phyloP scores from a whole-genome alignment of 1,284 basidiomycete genomes.

The Papiliotrema terrestris region DNA sequence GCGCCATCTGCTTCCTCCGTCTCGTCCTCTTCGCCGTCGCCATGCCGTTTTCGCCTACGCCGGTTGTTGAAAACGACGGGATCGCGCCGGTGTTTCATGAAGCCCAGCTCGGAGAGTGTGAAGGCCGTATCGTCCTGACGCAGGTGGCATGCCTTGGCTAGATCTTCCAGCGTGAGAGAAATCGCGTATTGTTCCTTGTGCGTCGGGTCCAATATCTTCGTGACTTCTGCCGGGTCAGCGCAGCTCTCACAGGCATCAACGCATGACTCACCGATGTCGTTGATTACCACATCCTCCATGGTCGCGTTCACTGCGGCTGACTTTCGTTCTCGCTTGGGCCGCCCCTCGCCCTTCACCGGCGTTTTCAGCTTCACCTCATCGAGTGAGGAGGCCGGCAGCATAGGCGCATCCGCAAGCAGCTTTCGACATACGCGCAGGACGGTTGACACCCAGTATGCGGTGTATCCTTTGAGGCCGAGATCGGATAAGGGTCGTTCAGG shows the following conservation, averaged over 20 bases:
- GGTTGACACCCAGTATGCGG: constrained; percentile 85
- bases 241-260: neutral
- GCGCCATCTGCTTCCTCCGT: constrained; percentile 6
- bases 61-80: neutral
- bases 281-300: neutral
- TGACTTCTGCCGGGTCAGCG: constrained; percentile 8
- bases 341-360: neutral
- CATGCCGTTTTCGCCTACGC: constrained; percentile 1
- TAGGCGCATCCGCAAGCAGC: constrained; percentile 37
- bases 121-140: constrained; percentile 82
- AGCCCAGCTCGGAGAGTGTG: constrained; percentile 79
- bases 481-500: constrained; percentile 94
- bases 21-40: neutral
- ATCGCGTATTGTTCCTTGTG: constrained; percentile 49
- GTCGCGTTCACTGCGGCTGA: constrained; percentile 1
- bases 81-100: constrained; percentile 55
- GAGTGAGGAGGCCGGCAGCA: too few relatives aligned
- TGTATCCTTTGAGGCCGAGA: constrained; percentile 84
- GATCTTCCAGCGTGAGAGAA: constrained; percentile 63
- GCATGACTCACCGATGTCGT: constrained; percentile 1
- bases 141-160: constrained; percentile 75
- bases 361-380: constrained; percentile 6
- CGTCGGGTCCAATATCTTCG: constrained; percentile 5
- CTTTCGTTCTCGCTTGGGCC: constrained; percentile 6
- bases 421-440: constrained; percentile 76